Evolutionary conservation across 345 rosid genomes (phyloP).

Genomic region (Syzygium jambos): DNA sequence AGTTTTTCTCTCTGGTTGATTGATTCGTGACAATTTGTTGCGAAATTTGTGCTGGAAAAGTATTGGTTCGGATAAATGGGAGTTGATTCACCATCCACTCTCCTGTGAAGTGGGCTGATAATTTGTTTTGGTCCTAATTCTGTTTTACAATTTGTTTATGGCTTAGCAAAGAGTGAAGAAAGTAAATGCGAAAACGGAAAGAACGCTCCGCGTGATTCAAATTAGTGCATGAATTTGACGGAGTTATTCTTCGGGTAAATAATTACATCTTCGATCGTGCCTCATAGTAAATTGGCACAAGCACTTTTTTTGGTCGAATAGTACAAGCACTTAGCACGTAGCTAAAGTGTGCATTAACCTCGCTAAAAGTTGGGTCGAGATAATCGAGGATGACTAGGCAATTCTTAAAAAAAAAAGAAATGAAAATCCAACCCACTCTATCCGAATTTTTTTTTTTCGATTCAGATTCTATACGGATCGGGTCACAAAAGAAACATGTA

Average conservation of each 20-base stretch:
- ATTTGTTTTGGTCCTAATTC: not conserved
- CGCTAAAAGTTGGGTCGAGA: not conserved
- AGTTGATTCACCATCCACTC: not conserved
- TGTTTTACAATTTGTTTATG: too few species aligned
- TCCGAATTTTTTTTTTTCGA: not conserved
- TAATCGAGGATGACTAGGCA: not conserved
- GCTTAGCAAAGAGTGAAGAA: too few species aligned
- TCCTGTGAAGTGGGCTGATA: not conserved
- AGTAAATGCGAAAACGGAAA: not conserved
- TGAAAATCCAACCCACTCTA: not conserved
- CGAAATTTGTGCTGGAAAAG: not conserved
- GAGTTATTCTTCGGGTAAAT: not conserved
- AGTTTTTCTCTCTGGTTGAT: not conserved
- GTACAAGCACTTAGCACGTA: not conserved
- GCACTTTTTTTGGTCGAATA: too few species aligned
- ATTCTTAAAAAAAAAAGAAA: not conserved
- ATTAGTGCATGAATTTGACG: not conserved
- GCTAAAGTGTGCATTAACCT: not conserved
- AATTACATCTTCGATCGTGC: conserved; percentile 3
- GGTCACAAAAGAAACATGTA: not conserved
- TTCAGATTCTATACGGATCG: not conserved
- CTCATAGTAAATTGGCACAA: not conserved
- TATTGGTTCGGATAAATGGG: not conserved
- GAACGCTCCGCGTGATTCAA: not conserved
- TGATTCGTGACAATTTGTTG: not conserved